These are phyloP conservation scores for Neofusicoccum ribis DNA, from an alignment of 2,329 filamentous ascomycete species.

Conservation along the genomic window DNA sequence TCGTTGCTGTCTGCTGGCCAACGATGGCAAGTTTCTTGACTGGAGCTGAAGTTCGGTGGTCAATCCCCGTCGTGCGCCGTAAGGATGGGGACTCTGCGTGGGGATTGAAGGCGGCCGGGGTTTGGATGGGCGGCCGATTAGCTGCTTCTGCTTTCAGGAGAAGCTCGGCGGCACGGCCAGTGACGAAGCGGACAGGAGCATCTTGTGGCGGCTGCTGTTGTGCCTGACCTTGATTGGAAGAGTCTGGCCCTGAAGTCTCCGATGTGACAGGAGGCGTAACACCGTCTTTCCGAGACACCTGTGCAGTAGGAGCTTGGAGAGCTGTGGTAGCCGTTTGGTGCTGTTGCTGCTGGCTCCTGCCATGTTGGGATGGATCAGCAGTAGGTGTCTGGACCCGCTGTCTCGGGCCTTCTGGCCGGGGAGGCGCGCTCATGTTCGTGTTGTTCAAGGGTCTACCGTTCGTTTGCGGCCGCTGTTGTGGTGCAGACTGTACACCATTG, in stretches of 20 bases:
- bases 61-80: slow-evolving; percentile 82
- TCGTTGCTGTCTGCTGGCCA: neutral
- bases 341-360: slow-evolving; percentile 27
- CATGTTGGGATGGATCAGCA: slow-evolving; percentile 15
- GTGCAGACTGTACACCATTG: slow-evolving; percentile 23
- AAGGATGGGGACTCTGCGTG: slow-evolving; percentile 68
- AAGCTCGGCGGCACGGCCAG: slow-evolving; percentile 45
- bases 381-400: slow-evolving; percentile 16
- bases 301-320: neutral
- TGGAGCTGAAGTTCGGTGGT: slow-evolving; percentile 76
- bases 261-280: slow-evolving; percentile 13
- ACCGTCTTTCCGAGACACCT: neutral
- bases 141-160: slow-evolving; percentile 35
- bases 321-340: slow-evolving; percentile 23
- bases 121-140: slow-evolving; percentile 30
- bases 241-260: slow-evolving; percentile 26
- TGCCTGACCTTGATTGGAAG: slow-evolving; percentile 21
- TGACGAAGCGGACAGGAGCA: slow-evolving; percentile 47
- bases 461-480: slow-evolving; percentile 25
- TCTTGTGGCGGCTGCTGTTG: slow-evolving; percentile 27
- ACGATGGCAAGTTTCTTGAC: slow-evolving; percentile 41
- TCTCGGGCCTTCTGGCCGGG: neutral
- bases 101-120: slow-evolving; percentile 47
- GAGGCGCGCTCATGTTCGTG: slow-evolving; percentile 17
- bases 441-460: slow-evolving; percentile 10